phyloP scores from a whole-genome alignment of 2,329 filamentous ascomycete genomes.

The Biscogniauxia mediterranea region DNA sequence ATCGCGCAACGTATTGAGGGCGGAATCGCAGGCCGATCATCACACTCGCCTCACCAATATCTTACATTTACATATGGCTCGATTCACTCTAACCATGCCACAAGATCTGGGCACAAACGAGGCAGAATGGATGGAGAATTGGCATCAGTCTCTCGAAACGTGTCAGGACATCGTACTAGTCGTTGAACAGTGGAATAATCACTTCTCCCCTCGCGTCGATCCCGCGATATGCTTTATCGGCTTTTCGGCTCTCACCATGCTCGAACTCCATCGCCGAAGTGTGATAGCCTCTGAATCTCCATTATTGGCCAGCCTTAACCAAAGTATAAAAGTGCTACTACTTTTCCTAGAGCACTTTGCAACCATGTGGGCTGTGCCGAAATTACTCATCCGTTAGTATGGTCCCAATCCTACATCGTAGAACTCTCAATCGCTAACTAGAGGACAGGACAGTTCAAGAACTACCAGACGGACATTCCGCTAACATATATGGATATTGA shows the following conservation, averaged over 20 bases:
- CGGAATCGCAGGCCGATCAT: slow-evolving; percentile 29
- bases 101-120: slow-evolving; percentile 11
- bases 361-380: slow-evolving; percentile 23
- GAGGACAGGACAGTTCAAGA: slow-evolving; percentile 1
- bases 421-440: background rate
- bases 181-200: slow-evolving; percentile 33
- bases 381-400: slow-evolving; percentile 22
- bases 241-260: slow-evolving; percentile 29
- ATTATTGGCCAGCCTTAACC: slow-evolving; percentile 10
- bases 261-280: slow-evolving; percentile 30
- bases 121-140: slow-evolving; percentile 25
- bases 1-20: slow-evolving; percentile 28
- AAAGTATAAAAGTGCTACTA: slow-evolving; percentile 17
- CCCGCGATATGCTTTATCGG: slow-evolving; percentile 36
- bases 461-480: slow-evolving; percentile 4
- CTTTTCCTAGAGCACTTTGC: slow-evolving; percentile 26
- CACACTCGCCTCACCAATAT: slow-evolving; percentile 25
- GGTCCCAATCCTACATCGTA: background rate
- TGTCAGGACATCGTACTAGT: slow-evolving; percentile 32
- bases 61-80: slow-evolving; percentile 27
- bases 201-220: slow-evolving; percentile 31
- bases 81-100: slow-evolving; percentile 20
- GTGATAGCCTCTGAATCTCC: slow-evolving; percentile 6
- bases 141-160: slow-evolving; percentile 31
- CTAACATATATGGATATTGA: slow-evolving; percentile 19